phyloP scores from a whole-genome alignment of 352 stramenopile genomes.

The Phytophthora tubulina region DNA sequence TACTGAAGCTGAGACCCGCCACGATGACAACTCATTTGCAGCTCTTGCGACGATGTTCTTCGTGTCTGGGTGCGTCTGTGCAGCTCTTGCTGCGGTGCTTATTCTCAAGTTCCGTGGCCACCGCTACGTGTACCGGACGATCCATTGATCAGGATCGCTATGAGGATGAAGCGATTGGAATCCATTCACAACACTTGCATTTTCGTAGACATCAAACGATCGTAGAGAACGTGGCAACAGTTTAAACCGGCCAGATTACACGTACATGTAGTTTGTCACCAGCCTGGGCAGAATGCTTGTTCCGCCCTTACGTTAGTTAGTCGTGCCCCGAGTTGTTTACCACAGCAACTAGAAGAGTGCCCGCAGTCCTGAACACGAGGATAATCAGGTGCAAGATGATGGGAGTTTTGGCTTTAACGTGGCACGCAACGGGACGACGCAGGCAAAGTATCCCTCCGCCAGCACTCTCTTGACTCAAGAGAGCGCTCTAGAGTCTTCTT shows the following conservation, averaged over 20 bases:
- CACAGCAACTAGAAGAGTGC: constrained; percentile 14
- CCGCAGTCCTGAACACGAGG: not conserved
- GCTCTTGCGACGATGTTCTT: constrained; percentile 64
- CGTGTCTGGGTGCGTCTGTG: constrained; percentile 66
- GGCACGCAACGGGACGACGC: constrained; percentile 10
- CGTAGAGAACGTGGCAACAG: constrained; percentile 16
- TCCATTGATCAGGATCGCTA: constrained; percentile 38
- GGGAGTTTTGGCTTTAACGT: constrained; percentile 1
- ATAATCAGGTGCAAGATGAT: constrained; percentile 28
- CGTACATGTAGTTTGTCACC: constrained; percentile 13
- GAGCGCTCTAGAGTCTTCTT: constrained; percentile 16
- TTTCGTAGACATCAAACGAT: constrained; percentile 11
- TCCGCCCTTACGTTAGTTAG: constrained; percentile 9
- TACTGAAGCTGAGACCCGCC: constrained; percentile 10
- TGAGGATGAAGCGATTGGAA: not conserved
- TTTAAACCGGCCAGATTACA: not conserved
- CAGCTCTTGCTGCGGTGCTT: constrained; percentile 46
- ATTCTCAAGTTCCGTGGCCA: constrained; percentile 61
- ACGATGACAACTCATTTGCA: constrained; percentile 33
- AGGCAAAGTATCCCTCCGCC: not conserved
- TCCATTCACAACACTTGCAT: not conserved
- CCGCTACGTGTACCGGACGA: constrained; percentile 70
- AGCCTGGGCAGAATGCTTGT: constrained; percentile 7
- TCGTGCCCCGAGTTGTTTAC: constrained; percentile 16
- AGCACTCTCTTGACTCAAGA: no score